A percentile compares a stretch with the other conserved stretches of the same genome.
Evolutionary conservation across 2,329 filamentous ascomycete genomes (phyloP).

Genomic region (Chaetoscypha palmicola): DNA sequence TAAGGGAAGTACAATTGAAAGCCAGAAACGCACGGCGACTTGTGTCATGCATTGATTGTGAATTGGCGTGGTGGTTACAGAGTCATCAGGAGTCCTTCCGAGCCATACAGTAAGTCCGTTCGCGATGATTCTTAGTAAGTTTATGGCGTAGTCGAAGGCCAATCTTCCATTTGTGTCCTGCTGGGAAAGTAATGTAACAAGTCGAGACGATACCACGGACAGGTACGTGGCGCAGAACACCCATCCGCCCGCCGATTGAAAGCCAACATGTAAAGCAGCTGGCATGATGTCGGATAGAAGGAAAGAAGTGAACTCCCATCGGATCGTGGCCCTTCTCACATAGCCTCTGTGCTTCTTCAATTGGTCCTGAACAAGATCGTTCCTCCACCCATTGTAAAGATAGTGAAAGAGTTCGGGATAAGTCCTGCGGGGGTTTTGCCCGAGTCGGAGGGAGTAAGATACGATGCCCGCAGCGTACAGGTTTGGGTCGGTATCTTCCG

Average conservation of each 20-base stretch:
- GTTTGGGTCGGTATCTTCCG: constrained; percentile 24
- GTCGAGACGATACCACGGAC: constrained; percentile 13
- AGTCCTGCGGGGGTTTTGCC: constrained; percentile 14
- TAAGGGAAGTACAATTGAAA: constrained; percentile 16
- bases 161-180: constrained; percentile 4
- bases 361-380: constrained; percentile 14
- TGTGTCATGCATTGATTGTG: constrained; percentile 12
- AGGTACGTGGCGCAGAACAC: constrained; percentile 23
- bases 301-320: constrained; percentile 22
- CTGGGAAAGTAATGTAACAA: constrained; percentile 9
- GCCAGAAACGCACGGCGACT: constrained; percentile 20
- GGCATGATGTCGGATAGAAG: constrained; percentile 24
- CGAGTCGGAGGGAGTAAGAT: constrained; percentile 24
- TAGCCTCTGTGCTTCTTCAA: constrained; percentile 14
- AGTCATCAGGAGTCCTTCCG: not conserved
- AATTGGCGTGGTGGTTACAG: constrained; percentile 8
- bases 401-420: constrained; percentile 26
- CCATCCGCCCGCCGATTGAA: constrained; percentile 19
- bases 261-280: constrained; percentile 21
- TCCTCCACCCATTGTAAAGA: constrained; percentile 25
- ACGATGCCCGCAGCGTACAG: constrained; percentile 25
- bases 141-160: constrained; percentile 15
- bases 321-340: constrained; percentile 19
- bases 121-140: constrained; percentile 22
- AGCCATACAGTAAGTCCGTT: constrained; percentile 14